A percentile compares a stretch with the other conserved stretches of the same genome.
Evolutionary conservation across 2,329 filamentous ascomycete genomes (phyloP).

Genomic region (Exophiala oligosperma): DNA sequence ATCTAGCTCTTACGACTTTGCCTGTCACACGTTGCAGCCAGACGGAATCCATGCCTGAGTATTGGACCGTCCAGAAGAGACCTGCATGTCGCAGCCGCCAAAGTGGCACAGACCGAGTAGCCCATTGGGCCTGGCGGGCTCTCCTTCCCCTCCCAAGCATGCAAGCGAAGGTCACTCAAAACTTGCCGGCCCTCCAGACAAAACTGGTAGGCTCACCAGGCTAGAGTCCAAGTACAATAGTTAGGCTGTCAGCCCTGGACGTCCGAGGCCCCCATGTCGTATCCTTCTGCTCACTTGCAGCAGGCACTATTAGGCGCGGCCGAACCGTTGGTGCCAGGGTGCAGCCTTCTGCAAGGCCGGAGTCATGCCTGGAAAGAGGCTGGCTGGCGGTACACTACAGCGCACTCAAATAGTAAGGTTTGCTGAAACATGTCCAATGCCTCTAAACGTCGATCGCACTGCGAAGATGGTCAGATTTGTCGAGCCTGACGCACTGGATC

Average conservation of each 20-base stretch:
- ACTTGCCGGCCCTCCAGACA: constrained; percentile 8
- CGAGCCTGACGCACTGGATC: not conserved
- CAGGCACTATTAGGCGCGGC: not conserved
- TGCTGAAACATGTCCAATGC: constrained; percentile 9
- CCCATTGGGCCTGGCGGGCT: constrained; percentile 1
- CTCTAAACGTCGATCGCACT: constrained; percentile 15
- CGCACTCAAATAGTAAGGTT: not conserved
- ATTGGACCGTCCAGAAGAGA: not conserved
- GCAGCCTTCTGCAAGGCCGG: not conserved
- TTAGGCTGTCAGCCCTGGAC: constrained; percentile 1
- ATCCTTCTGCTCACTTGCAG: not conserved
- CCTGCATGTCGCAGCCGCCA: constrained; percentile 2
- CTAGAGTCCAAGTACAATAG: no score
- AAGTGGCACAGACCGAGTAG: not conserved
- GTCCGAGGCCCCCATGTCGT: not conserved
- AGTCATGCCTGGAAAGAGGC: not conserved
- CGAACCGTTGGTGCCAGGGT: not conserved
- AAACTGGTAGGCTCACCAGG: not conserved
- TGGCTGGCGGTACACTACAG: not conserved
- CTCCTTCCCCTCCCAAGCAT: not conserved
- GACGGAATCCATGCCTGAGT: not conserved
- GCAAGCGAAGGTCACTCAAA: constrained; percentile 20
- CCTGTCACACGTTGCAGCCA: constrained; percentile 19
- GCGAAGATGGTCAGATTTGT: constrained; percentile 1
- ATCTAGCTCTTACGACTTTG: constrained; percentile 13